Evolutionary conservation across 2,329 filamentous ascomycete species (phyloP).

Genomic region (Hymenoscyphus linearis): DNA sequence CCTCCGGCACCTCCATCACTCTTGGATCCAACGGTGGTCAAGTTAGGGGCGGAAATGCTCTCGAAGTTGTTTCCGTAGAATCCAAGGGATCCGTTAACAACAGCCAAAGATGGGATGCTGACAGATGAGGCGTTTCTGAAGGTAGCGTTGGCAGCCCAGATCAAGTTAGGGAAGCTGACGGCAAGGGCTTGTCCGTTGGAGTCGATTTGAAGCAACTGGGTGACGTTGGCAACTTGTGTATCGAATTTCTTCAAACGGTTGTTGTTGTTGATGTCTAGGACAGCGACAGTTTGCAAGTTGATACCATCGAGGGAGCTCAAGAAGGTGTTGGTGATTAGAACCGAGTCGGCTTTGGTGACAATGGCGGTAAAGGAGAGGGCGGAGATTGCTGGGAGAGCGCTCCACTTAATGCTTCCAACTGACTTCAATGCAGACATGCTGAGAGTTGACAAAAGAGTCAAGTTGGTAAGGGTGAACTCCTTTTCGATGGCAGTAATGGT

Average conservation of each 20-base stretch:
- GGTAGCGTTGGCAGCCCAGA: slow-evolving; percentile 73
- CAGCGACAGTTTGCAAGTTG: slow-evolving; percentile 66
- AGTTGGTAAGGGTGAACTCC: slow-evolving; percentile 61
- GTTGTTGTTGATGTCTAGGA: slow-evolving; percentile 89
- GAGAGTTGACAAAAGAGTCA: slow-evolving; percentile 65
- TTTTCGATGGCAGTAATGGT: slow-evolving; percentile 62
- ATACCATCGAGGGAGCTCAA: slow-evolving; percentile 75
- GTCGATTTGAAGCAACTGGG: slow-evolving; percentile 63
- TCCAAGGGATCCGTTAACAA: slow-evolving; percentile 73
- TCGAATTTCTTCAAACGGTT: slow-evolving; percentile 67
- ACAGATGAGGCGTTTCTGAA: slow-evolving; percentile 76
- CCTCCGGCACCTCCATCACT: slow-evolving; percentile 33
- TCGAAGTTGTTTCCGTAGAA: slow-evolving; percentile 74
- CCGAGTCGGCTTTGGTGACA: slow-evolving; percentile 60
- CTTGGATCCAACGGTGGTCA: slow-evolving; percentile 53
- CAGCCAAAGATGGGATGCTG: slow-evolving; percentile 64
- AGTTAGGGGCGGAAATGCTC: slow-evolving; percentile 59
- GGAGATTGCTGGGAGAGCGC: slow-evolving; percentile 61
- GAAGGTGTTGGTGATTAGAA: slow-evolving; percentile 82
- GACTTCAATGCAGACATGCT: slow-evolving; percentile 58
- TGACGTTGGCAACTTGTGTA: slow-evolving; percentile 74
- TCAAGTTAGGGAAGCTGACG: slow-evolving; percentile 71
- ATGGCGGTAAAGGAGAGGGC: slow-evolving; percentile 51
- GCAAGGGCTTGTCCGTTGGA: slow-evolving; percentile 72
- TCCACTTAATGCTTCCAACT: slow-evolving; percentile 65